Evolutionary conservation across 257 asterid genomes (phyloP), one percentile per base, ranked within the genome.

Genomic region (Rhazya stricta): DNA sequence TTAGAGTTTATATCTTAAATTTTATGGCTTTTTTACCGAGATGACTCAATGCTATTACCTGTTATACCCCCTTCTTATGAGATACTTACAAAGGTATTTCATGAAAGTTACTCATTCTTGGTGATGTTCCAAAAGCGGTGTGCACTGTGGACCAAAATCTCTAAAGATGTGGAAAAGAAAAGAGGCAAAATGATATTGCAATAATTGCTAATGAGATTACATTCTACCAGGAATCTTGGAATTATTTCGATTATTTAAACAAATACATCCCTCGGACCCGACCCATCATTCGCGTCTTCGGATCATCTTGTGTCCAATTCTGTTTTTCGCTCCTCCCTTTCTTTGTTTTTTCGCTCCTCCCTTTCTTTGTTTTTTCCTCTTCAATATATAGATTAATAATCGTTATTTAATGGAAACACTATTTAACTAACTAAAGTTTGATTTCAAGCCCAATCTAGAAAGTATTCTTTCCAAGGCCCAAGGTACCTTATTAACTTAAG

Each of bases 261-360:
- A 79, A 86, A 39, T 84, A 90, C 80, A 92, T 94, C 72, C 98
- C 93, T 43, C 92, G 98, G 98, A 90, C 86, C 77, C 87, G 98
- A 60, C 98, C 98, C 82, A 88, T 91, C 37, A 80, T 92, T 83
- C 91, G 91, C 43, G 97, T 90, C 70, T 94, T 94, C 36, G 97
- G 93, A 71, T 84, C 89, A 73, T 73, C 84, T 19, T 91, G 84
- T 82, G 12, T 87, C 51, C 98, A 92, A 96, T 97, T 94, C 62
- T 30, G 70, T n/a, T n/a, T 21, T 76, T 37, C 58, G 32, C 42
- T 69, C 1, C 72, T 23, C 6, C 65, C 10, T 30, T 12, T 15
- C 25, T 18, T 21, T 19, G 8, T n/a, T n/a, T n/a, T n/a, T n/a
- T n/a, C n/a, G n/a, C n/a, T n/a, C n/a, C n/a, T n/a, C n/a, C n/a